These are phyloP conservation scores for Rubia peregrina DNA, from an alignment of 305 asterid genomes.

Conservation along the genomic window DNA sequence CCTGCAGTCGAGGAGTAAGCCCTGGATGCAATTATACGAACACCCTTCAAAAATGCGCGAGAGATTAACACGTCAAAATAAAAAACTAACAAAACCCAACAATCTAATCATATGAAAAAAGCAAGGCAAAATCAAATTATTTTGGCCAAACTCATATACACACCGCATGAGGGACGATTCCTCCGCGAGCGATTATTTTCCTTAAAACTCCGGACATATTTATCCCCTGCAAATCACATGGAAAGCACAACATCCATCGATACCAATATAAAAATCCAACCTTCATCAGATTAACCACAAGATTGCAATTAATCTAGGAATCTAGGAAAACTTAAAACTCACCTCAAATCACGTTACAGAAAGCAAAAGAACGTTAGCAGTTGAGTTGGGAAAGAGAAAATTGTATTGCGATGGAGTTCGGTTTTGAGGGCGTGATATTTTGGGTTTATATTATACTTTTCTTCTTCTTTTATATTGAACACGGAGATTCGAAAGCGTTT, in stretches of 20 bases:
- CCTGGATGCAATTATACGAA: slow-evolving; percentile 29
- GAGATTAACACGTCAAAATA: neutral
- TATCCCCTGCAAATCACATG: slow-evolving; percentile 1
- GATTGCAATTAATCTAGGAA: neutral
- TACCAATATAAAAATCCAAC: neutral
- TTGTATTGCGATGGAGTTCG: neutral
- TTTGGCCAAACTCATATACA: neutral
- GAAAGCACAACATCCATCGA: neutral
- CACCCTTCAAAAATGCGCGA: slow-evolving; percentile 18
- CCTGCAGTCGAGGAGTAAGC: slow-evolving; percentile 28
- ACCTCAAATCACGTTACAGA: neutral
- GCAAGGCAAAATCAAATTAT: neutral
- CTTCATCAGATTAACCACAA: neutral
- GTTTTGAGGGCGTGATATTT: neutral
- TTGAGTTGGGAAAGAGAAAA: neutral
- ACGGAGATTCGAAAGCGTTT: neutral
- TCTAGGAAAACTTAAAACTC: neutral
- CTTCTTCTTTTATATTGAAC: neutral
- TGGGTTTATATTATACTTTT: neutral
- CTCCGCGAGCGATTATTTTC: slow-evolving; percentile 19
- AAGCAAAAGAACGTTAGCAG: neutral
- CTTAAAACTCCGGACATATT: slow-evolving; percentile 27
- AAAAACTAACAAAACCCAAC: neutral
- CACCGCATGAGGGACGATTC: slow-evolving; percentile 25
- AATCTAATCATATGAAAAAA: neutral